Evolutionary conservation across 345 rosid species (phyloP), one percentile per base, ranked within the genome.

Genomic region (Corchorus olitorius): DNA sequence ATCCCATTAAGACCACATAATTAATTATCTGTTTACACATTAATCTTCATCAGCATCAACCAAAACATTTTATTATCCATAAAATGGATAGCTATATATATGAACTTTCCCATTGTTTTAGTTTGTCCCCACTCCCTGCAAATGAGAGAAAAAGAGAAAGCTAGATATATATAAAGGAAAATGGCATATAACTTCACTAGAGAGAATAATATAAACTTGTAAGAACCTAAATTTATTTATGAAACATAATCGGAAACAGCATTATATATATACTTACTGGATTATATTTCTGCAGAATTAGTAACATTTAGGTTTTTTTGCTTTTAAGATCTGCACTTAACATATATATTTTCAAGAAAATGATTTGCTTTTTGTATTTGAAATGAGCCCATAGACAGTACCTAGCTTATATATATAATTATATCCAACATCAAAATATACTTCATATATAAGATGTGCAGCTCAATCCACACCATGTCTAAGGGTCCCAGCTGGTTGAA

Each of bases 251-350:
- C 73, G 37, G 68, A 58, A 72, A 73, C 70, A 79, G 74, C 75
- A 72, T 65, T 76, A 69, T 27, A 27, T 27, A 27, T 27, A 27
- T 71, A 35, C 55, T 82, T 71, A 68, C 70, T 13, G 72, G 66
- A 81, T 76, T 6, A 73, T 66, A 61, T 62, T 79, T 82, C 43
- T 39, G 27, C 43, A 3, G 83, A 89, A 85, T 83, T 77, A 77
- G 80, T 78, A 88, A 81, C 86, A 86, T 83, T 64, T 81, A 87
- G 91, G 88, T 77, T 83, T 82, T 77, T 83, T 82, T 65, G 33
- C 58, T 72, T 71, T 39, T 83, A 72, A 68, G 45, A 74, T 78
- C 61, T 77, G 68, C 82, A 81, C 73, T 64, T 19, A 37, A 78
- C 49, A 75, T 60, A 72, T 66, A 52, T 77, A 78, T 75, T 76